These are phyloP conservation scores for Ceratobasidium sp. DNA, from an alignment of 1,284 basidiomycete species.

Conservation along the genomic window DNA sequence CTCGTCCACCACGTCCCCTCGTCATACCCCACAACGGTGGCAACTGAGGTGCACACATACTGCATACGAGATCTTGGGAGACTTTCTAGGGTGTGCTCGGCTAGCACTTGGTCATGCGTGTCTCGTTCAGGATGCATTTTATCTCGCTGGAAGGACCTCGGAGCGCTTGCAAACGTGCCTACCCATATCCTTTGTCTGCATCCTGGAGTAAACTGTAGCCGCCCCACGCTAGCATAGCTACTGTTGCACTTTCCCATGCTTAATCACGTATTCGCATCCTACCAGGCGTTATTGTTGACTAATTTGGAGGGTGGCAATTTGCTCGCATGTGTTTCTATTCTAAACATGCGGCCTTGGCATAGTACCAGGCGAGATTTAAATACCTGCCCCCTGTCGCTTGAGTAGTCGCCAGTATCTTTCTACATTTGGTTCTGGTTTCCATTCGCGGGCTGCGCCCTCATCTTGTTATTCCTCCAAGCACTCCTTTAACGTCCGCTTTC, in stretches of 20 bases:
- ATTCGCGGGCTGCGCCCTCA: slow-evolving; percentile 24
- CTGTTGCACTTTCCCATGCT: not conserved
- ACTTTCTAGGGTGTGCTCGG: not conserved
- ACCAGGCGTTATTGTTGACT: slow-evolving; percentile 17
- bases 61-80: not conserved
- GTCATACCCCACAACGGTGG: not conserved
- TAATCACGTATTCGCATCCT: not conserved
- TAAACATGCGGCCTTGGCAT: not conserved
- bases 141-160: not conserved
- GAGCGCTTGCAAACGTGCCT: not conserved
- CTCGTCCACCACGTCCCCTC: slow-evolving; percentile 9
- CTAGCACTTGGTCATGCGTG: not conserved
- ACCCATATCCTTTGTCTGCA: not conserved
- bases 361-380: not conserved
- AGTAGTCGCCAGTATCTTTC: slow-evolving; percentile 1
- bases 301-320: slow-evolving; percentile 13
- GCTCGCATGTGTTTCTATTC: not conserved
- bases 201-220: not conserved
- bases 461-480: slow-evolving; percentile 4
- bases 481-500: slow-evolving; percentile 27
- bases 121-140: not conserved
- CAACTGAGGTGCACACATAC: not conserved
- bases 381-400: not conserved
- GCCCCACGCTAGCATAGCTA: slow-evolving; percentile 14
- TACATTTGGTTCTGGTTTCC: not conserved